These are phyloP conservation scores for Wickerhamiella pararugosa DNA, from an alignment of 1,139 yeast species.

Conservation along the genomic window DNA sequence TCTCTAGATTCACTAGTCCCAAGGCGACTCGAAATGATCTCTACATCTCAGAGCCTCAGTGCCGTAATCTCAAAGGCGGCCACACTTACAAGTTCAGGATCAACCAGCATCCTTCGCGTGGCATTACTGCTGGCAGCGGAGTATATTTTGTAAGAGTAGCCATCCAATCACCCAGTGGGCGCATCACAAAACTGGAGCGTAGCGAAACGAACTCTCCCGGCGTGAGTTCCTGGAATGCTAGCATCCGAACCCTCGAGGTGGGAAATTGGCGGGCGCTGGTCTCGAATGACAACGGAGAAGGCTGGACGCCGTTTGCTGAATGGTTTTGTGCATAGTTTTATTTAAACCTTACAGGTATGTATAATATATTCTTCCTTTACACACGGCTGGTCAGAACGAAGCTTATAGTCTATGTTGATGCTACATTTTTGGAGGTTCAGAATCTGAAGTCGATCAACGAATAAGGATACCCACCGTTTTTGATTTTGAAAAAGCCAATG, in stretches of 20 bases:
- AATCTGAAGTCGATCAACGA: constrained; percentile 23
- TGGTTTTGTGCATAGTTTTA: constrained; percentile 45
- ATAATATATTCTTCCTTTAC: not conserved
- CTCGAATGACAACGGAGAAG: constrained; percentile 59
- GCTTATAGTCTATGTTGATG: not conserved
- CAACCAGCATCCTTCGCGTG: constrained; percentile 47
- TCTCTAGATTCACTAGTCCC: constrained; percentile 57
- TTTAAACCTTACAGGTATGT: not conserved
- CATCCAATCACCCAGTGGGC: constrained; percentile 74
- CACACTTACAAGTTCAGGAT: constrained; percentile 52
- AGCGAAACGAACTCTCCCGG: constrained; percentile 24
- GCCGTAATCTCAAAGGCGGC: constrained; percentile 40
- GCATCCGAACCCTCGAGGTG: constrained; percentile 46
- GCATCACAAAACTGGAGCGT: constrained; percentile 43
- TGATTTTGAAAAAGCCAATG: constrained; percentile 37
- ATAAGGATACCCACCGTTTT: constrained; percentile 45
- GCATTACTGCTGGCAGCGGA: constrained; percentile 33
- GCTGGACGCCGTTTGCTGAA: constrained; percentile 86
- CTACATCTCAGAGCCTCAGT: constrained; percentile 75
- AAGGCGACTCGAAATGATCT: constrained; percentile 58
- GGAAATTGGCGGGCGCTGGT: constrained; percentile 81
- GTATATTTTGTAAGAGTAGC: constrained; percentile 39
- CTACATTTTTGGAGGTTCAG: constrained; percentile 1
- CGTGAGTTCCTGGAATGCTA: constrained; percentile 34
- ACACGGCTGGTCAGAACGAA: not conserved